These are phyloP conservation scores for Picochlorum sp. DNA, from an alignment of 139 green algal species.

Conservation along the genomic window DNA sequence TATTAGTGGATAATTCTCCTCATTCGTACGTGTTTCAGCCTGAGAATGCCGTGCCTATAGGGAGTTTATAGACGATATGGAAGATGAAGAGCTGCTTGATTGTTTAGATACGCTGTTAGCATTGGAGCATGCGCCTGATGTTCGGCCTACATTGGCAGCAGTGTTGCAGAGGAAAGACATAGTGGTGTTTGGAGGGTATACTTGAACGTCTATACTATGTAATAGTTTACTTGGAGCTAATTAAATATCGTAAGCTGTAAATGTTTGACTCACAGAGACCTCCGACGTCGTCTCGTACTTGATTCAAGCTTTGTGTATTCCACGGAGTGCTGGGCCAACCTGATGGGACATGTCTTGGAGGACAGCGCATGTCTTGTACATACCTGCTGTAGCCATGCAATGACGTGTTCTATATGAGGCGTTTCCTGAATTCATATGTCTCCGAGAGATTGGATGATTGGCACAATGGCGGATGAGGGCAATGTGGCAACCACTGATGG, in stretches of 20 bases:
- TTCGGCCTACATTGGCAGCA: conserved; percentile 41
- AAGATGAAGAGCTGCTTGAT: conserved; percentile 78
- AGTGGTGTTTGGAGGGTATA: background rate
- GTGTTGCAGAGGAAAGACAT: conserved; percentile 14
- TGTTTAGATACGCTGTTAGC: conserved; percentile 68
- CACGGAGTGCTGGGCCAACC: conserved; percentile 38
- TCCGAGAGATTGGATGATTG: conserved; percentile 44
- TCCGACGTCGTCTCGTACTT: conserved; percentile 58
- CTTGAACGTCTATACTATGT: background rate
- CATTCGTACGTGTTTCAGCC: conserved; percentile 96
- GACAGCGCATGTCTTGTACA: conserved; percentile 40
- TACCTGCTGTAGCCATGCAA: conserved; percentile 52
- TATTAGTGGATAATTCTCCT: conserved; percentile 98
- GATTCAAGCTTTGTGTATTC: conserved; percentile 48
- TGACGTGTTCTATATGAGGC: conserved; percentile 75
- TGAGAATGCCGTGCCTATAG: conserved; percentile 87
- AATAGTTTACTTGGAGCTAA: background rate
- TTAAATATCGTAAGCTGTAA: conserved; percentile 71
- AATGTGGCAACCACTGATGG: conserved; percentile 24
- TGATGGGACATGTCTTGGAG: conserved; percentile 29
- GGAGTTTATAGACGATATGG: conserved; percentile 88
- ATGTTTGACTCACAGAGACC: conserved; percentile 56
- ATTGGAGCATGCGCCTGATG: conserved; percentile 55
- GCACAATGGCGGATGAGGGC: conserved; percentile 36
- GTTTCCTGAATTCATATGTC: conserved; percentile 44